phyloP scores from a whole-genome alignment of 148 eudicot genomes.

The Nepenthes mirabilis region DNA sequence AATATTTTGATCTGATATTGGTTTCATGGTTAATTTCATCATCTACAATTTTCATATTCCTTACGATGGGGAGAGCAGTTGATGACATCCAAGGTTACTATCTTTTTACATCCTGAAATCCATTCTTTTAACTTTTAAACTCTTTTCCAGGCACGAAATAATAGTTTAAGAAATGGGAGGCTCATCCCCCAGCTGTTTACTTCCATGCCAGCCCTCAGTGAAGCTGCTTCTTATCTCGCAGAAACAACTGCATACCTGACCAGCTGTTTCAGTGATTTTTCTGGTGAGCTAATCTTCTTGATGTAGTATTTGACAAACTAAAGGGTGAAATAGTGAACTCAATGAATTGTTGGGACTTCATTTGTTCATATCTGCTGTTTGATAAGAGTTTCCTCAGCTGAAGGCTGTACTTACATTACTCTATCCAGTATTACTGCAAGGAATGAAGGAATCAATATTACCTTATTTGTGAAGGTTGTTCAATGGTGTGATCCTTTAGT shows the following conservation, averaged over 20 bases:
- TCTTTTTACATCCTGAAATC: not conserved
- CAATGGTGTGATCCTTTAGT: too few species aligned
- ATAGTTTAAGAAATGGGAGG: conserved; percentile 26
- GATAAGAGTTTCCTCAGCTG: not conserved
- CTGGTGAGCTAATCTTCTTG: conserved; percentile 24
- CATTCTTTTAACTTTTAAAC: not conserved
- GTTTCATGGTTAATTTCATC: too few species aligned
- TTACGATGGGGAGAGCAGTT: not conserved
- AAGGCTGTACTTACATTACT: too few species aligned
- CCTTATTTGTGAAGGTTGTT: not conserved
- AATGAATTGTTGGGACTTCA: too few species aligned
- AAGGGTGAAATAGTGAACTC: too few species aligned
- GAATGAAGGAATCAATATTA: not conserved
- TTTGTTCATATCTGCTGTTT: too few species aligned
- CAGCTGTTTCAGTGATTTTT: conserved; percentile 47
- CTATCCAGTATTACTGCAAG: too few species aligned
- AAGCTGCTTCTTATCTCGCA: conserved; percentile 69
- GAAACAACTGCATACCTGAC: conserved; percentile 65
- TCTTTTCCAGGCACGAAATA: conserved; percentile 42
- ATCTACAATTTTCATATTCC: not conserved
- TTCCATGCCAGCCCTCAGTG: conserved; percentile 63
- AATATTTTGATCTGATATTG: too few species aligned
- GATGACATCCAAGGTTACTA: not conserved
- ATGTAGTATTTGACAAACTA: not conserved
- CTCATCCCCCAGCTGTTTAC: conserved; percentile 45